phyloP scores from a whole-genome alignment of 176 grass and related monocot species.

The Oryza longistaminata region DNA sequence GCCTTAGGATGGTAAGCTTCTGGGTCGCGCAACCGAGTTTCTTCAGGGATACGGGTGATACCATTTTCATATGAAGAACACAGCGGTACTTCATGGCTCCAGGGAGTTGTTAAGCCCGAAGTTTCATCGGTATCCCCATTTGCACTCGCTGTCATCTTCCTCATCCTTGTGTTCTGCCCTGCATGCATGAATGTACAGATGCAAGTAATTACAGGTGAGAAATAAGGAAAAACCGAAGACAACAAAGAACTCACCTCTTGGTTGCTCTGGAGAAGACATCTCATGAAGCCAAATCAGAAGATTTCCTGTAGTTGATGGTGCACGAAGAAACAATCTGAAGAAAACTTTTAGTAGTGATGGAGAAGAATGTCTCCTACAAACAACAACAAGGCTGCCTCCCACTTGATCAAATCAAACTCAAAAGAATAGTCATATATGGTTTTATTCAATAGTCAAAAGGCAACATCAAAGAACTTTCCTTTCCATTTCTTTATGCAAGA shows the following conservation, averaged over 20 bases:
- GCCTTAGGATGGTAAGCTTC: conserved; percentile 25
- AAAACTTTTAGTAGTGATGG: background rate
- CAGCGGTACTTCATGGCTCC: background rate
- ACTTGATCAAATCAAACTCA: conserved; percentile 16
- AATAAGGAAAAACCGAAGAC: conserved; percentile 3
- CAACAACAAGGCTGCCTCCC: background rate
- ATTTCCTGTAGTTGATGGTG: background rate
- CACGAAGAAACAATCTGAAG: conserved; percentile 22
- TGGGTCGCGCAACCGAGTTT: background rate
- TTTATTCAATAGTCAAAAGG: conserved; percentile 23
- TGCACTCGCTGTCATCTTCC: background rate
- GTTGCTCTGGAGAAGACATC: conserved; percentile 19
- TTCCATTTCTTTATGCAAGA: conserved; percentile 36
- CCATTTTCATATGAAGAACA: background rate
- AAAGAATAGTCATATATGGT: conserved; percentile 15
- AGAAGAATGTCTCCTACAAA: conserved; percentile 1
- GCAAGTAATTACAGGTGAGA: conserved; percentile 27
- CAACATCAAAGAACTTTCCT: conserved; percentile 14
- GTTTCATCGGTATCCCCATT: conserved; percentile 10
- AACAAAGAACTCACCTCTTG: conserved; percentile 34
- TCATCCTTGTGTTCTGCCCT: conserved; percentile 11
- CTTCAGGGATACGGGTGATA: conserved; percentile 10
- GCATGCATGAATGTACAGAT: conserved; percentile 1
- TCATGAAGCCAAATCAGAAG: background rate
- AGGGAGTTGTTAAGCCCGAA: background rate